Evolutionary conservation across 2,329 filamentous ascomycete genomes (phyloP).

Genomic region (Graphiopsis chlorocephala): DNA sequence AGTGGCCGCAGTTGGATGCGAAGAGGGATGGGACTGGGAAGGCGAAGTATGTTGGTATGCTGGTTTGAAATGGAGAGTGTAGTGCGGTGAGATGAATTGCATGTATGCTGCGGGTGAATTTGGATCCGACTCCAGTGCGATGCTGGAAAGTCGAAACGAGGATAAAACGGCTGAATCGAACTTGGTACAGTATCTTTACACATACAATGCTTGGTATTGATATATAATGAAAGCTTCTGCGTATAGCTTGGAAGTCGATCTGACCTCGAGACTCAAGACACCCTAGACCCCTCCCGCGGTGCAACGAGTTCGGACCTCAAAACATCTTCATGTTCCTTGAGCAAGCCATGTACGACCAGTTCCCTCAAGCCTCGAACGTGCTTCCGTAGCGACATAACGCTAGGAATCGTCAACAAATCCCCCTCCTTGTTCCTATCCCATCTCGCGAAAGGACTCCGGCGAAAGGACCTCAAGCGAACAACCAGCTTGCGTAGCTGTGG

Average conservation of each 20-base stretch:
- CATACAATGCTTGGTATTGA: neutral
- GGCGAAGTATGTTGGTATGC: slow-evolving; percentile 14
- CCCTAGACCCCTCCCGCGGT: neutral
- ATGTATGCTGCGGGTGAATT: neutral
- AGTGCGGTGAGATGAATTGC: neutral
- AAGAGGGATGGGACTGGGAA: slow-evolving; percentile 12
- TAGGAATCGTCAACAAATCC: neutral
- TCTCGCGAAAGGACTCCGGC: too few relatives aligned
- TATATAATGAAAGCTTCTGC: neutral
- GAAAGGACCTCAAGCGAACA: neutral
- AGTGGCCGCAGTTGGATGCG: slow-evolving; percentile 65
- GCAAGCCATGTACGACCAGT: neutral
- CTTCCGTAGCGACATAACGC: neutral
- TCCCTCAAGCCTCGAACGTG: neutral
- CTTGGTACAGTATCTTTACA: neutral
- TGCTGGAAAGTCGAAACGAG: neutral
- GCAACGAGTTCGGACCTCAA: neutral
- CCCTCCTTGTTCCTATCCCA: neutral
- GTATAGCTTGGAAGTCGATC: neutral
- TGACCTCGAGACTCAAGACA: too few relatives aligned
- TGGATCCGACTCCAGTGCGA: neutral
- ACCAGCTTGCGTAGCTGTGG: neutral
- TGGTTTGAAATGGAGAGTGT: neutral
- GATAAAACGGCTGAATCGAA: neutral
- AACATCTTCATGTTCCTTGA: neutral